A percentile compares a stretch with the other conserved stretches of the same genome.
phyloP scores from a whole-genome alignment of 495 filamentous ascomycete species.

The Alectoria sarmentosa region DNA sequence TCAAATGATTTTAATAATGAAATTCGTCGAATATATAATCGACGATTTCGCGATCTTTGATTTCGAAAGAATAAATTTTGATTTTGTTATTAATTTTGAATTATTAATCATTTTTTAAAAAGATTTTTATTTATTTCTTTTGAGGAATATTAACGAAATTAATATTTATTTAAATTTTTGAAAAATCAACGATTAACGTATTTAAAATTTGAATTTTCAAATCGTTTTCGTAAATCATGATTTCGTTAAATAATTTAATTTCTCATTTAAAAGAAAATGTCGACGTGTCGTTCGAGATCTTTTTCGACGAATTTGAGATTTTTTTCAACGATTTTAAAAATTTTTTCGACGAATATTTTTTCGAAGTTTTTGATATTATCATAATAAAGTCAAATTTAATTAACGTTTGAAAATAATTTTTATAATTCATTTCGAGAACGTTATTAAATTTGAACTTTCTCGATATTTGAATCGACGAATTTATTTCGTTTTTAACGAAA shows the following conservation, averaged over 20 bases:
- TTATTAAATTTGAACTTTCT: too few relatives aligned
- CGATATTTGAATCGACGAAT: too few relatives aligned
- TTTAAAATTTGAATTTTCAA: background rate
- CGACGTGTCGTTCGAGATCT: background rate
- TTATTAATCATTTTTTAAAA: too few relatives aligned
- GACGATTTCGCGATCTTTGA: background rate
- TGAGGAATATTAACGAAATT: constrained; percentile 2
- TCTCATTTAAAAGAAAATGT: too few relatives aligned
- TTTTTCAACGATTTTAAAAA: background rate
- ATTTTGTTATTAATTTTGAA: background rate
- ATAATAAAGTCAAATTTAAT: background rate
- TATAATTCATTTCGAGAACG: too few relatives aligned
- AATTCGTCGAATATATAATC: background rate
- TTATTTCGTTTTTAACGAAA: too few relatives aligned
- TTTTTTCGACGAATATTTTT: background rate
- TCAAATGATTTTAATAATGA: background rate
- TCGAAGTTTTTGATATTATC: background rate
- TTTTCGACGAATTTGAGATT: background rate
- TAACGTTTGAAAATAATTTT: background rate
- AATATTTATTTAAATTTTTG: background rate
- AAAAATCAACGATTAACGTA: background rate
- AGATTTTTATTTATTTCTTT: constrained; percentile 7
- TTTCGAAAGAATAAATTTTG: background rate
- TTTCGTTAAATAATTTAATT: too few relatives aligned
- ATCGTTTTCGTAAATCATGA: too few relatives aligned